Evolutionary conservation across 2,329 filamentous ascomycete species (phyloP), one percentile per base, ranked within the genome.

Genomic region (Hypoxylon sp.): DNA sequence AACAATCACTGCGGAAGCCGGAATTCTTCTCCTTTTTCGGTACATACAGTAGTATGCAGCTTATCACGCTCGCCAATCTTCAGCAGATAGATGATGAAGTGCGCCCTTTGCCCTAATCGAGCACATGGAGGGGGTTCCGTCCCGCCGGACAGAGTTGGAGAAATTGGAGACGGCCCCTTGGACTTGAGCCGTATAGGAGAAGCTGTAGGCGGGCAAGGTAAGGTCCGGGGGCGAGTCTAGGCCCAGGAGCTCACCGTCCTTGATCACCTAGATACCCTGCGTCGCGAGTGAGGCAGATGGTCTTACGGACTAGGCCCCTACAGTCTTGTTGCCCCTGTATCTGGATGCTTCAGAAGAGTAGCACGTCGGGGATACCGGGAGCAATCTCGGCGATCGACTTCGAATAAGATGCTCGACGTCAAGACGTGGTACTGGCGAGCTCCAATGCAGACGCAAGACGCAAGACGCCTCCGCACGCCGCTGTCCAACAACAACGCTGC

Each of bases 81-180:
- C 24, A 31, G 47, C 45, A 47, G 21, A 55, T 46, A 41, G 35
- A 55, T 49, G 55, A 62, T 62, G 59, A 53, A 59, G 58, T 60
- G 21, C 37, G 17, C 53, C 35, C 54, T 47, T 53, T 57, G 47
- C 54, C 52, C 59, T 49, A 62, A 60, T 58, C 55, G 38, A 55
- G 23, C 48, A 15, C 53, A 49, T 40, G 57, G 52, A 50, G 53
- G 53, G 31, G 62, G 57, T 56, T 52, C 53, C 54, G 55, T 56
- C 56, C 57, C 56, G 54, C 54, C 58, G 57, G 57, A 48, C 45
- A 58, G 26, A 61, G 60, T 65, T 65, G 63, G 63, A 58, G 60
- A 65, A 65, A 63, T 63, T 65, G 60, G 63, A 58, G 63, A 62
- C 52, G 37, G 54, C 37, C 42, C n/a, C 46, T 31, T 61, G 3